Percentiles rank a stretch among this genome's conserved stretches.
Conservation (phyloP, 1,284 basidiomycete species). For the Sporisorium iseilematis-ciliati region DNA sequence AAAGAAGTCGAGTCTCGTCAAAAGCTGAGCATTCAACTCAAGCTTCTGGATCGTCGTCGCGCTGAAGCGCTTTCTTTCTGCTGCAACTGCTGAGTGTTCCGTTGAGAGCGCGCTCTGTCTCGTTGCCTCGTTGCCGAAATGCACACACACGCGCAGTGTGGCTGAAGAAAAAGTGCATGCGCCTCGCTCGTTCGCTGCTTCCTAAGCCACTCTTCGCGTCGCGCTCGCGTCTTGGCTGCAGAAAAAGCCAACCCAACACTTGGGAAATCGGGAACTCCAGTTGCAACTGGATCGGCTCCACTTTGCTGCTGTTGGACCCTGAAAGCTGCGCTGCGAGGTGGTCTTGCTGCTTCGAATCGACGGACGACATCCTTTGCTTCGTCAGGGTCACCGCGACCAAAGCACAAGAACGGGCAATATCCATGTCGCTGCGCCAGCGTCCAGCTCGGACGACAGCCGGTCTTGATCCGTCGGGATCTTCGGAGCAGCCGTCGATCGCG, state of each 20-base stretch:
- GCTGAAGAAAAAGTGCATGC: background rate
- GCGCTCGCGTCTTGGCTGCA: conserved; percentile 26
- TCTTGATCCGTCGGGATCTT: conserved; percentile 5
- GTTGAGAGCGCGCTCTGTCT: conserved; percentile 2
- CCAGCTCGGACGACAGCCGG: background rate
- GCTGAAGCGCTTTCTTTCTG: background rate
- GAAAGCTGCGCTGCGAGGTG: background rate
- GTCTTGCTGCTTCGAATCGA: background rate
- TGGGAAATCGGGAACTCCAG: background rate
- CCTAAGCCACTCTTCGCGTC: conserved; percentile 31
- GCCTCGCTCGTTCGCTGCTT: conserved; percentile 4
- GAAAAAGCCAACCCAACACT: conserved; percentile 27
- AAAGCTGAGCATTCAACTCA: background rate
- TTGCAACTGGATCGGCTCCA: conserved; percentile 28
- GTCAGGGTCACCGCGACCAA: background rate
- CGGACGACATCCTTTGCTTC: background rate
- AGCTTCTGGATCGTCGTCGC: background rate
- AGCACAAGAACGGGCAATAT: background rate
- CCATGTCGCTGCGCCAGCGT: conserved; percentile 38
- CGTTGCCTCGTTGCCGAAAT: too few relatives aligned
- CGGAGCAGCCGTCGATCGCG: conserved; percentile 9
- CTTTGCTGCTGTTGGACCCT: conserved; percentile 23
- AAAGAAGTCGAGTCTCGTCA: background rate
- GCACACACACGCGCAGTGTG: background rate
- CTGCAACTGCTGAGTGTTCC: background rate